A percentile compares a stretch with the other conserved stretches of the same genome.
These are phyloP conservation scores for Penicillium ochrochloron DNA, from an alignment of 495 filamentous ascomycete genomes.

Conservation along the genomic window DNA sequence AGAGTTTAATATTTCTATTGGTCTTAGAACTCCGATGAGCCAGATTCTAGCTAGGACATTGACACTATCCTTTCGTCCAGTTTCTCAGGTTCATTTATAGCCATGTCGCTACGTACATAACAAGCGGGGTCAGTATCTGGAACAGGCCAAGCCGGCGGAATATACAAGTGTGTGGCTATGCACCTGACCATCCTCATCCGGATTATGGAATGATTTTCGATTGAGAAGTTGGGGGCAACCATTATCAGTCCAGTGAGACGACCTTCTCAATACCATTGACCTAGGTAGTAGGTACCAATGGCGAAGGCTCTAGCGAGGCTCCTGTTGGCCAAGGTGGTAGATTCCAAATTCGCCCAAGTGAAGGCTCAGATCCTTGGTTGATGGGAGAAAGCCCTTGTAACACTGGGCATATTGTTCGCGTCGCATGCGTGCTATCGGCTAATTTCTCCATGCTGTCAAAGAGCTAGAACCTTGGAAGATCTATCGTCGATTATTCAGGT, in stretches of 20 bases:
- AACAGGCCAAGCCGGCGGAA: background rate
- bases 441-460: background rate
- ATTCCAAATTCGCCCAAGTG: background rate
- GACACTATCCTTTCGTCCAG: background rate
- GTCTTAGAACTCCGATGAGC: background rate
- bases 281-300: too few relatives aligned
- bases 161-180: background rate
- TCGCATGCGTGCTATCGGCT: constrained; percentile 2
- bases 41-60: background rate
- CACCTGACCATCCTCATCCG: too few relatives aligned
- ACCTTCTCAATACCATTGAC: too few relatives aligned
- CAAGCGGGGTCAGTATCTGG: background rate
- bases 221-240: background rate
- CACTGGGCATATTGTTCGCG: background rate
- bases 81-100: background rate
- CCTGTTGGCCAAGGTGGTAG: background rate
- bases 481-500: background rate
- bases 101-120: background rate
- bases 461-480: background rate
- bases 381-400: background rate
- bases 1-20: too few relatives aligned
- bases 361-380: background rate
- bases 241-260: background rate
- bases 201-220: background rate
- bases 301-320: too few relatives aligned